phyloP scores from a whole-genome alignment of 2,329 filamentous ascomycete species.

The Cladosporium cucumerinum region DNA sequence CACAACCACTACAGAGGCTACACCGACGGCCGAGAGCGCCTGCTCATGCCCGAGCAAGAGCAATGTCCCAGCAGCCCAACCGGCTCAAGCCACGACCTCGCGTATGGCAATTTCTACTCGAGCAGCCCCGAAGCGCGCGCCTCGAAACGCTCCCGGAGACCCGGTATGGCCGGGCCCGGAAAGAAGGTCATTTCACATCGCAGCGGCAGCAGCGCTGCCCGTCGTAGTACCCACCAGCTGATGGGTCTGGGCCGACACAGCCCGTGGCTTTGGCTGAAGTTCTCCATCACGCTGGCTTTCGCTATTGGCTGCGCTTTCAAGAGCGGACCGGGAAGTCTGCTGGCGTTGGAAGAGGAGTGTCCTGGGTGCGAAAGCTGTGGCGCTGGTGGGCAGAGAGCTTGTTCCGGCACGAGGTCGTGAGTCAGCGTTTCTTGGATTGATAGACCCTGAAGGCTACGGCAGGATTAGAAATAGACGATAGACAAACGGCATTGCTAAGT shows the following conservation, averaged over 20 bases:
- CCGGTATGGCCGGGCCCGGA: slow-evolving; percentile 25
- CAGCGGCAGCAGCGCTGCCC: background rate
- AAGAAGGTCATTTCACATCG: slow-evolving; percentile 20
- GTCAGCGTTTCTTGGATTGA: background rate
- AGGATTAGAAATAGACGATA: background rate
- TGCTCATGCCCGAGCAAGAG: slow-evolving; percentile 1
- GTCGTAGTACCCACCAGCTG: background rate
- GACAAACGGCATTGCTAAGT: background rate
- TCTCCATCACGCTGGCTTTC: slow-evolving; percentile 46
- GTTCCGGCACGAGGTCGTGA: background rate
- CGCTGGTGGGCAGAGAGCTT: background rate
- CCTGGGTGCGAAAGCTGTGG: background rate
- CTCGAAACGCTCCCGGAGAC: slow-evolving; percentile 19
- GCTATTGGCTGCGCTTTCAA: slow-evolving; percentile 49
- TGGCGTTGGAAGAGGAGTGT: slow-evolving; percentile 20
- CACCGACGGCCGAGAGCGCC: slow-evolving; percentile 2
- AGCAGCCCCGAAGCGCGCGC: background rate
- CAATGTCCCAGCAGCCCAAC: background rate
- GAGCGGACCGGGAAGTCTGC: slow-evolving; percentile 43
- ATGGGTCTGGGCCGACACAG: slow-evolving; percentile 24
- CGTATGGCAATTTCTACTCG: slow-evolving; percentile 26
- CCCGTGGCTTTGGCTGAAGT: slow-evolving; percentile 46
- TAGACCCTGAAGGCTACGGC: background rate
- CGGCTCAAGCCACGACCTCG: slow-evolving; percentile 17
- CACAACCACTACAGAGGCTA: background rate